A percentile compares a stretch with the other conserved stretches of the same genome.
These are phyloP conservation scores for Talaromyces borbonicus DNA, from an alignment of 495 filamentous ascomycete genomes.

Conservation along the genomic window DNA sequence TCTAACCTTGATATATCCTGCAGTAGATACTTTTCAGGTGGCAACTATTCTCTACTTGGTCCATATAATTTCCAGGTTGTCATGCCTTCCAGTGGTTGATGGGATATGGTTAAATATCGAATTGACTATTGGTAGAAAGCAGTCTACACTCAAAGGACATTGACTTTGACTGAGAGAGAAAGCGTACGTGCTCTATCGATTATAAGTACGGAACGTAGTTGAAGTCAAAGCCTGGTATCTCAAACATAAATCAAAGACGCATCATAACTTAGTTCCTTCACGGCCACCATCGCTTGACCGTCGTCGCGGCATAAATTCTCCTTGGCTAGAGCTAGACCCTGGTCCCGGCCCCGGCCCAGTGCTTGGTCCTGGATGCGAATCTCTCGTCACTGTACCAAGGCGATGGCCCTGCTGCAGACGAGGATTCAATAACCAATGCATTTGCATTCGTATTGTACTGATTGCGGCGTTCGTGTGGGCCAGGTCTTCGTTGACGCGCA, in stretches of 20 bases:
- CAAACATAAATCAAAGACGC: background rate
- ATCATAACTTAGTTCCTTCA: conserved; percentile 34
- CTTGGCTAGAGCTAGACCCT: conserved; percentile 17
- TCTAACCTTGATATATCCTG: too few species aligned
- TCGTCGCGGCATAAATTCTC: conserved; percentile 17
- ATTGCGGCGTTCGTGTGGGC: conserved; percentile 56
- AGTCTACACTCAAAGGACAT: too few species aligned
- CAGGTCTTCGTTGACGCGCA: conserved; percentile 59
- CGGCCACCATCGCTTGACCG: conserved; percentile 35
- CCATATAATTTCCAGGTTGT: too few species aligned
- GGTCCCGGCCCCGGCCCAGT: conserved; percentile 10
- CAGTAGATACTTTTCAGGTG: too few species aligned
- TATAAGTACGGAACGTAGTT: too few species aligned
- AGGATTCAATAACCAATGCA: conserved; percentile 59
- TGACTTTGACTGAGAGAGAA: too few species aligned
- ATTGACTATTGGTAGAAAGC: too few species aligned
- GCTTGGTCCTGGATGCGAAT: conserved; percentile 7
- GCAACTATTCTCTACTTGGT: too few species aligned
- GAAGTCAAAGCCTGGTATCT: too few species aligned
- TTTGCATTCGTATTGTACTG: conserved; percentile 51
- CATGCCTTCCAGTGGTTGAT: too few species aligned
- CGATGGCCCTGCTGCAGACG: conserved; percentile 39
- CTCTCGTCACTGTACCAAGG: conserved; percentile 14
- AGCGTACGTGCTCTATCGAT: too few species aligned
- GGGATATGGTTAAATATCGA: too few species aligned